phyloP scores from a whole-genome alignment of 768 basidiomycete genomes.

The Mycena vitilis region DNA sequence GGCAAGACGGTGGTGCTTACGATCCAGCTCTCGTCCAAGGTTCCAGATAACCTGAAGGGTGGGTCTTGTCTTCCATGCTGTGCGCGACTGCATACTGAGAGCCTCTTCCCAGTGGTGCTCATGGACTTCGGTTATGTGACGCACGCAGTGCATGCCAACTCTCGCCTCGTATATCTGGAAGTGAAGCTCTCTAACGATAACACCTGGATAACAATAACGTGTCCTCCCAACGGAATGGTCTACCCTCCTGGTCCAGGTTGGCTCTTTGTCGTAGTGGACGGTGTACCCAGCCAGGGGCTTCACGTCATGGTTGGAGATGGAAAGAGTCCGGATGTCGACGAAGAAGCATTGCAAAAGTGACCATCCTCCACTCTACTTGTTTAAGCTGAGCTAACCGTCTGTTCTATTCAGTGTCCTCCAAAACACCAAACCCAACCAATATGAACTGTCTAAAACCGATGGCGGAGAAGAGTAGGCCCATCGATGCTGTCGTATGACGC shows the following conservation, averaged over 20 bases:
- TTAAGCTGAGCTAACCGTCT: background rate
- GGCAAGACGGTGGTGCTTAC: slow-evolving; percentile 58
- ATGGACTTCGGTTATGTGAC: slow-evolving; percentile 90
- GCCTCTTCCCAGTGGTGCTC: slow-evolving; percentile 61
- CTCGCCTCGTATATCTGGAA: slow-evolving; percentile 77
- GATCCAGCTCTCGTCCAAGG: slow-evolving; percentile 52
- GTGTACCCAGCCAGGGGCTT: slow-evolving; percentile 71
- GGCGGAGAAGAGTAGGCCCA: slow-evolving; percentile 28
- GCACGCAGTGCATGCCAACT: slow-evolving; percentile 80
- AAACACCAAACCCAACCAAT: slow-evolving; percentile 62
- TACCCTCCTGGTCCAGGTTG: slow-evolving; percentile 89
- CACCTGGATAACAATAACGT: slow-evolving; percentile 64
- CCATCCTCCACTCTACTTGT: slow-evolving; percentile 34
- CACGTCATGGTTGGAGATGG: slow-evolving; percentile 80
- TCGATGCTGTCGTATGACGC: slow-evolving; percentile 3
- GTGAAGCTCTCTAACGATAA: slow-evolving; percentile 52
- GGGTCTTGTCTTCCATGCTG: slow-evolving; percentile 27
- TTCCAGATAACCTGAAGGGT: slow-evolving; percentile 63
- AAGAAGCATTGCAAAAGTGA: slow-evolving; percentile 68
- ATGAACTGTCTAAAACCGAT: slow-evolving; percentile 52
- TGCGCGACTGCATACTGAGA: slow-evolving; percentile 1
- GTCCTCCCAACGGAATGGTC: slow-evolving; percentile 71
- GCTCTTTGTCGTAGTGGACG: slow-evolving; percentile 74
- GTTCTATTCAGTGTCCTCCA: slow-evolving; percentile 56
- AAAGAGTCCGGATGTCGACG: slow-evolving; percentile 66